phyloP scores from a whole-genome alignment of 2,329 filamentous ascomycete species.

The Colletotrichum acutatum region DNA sequence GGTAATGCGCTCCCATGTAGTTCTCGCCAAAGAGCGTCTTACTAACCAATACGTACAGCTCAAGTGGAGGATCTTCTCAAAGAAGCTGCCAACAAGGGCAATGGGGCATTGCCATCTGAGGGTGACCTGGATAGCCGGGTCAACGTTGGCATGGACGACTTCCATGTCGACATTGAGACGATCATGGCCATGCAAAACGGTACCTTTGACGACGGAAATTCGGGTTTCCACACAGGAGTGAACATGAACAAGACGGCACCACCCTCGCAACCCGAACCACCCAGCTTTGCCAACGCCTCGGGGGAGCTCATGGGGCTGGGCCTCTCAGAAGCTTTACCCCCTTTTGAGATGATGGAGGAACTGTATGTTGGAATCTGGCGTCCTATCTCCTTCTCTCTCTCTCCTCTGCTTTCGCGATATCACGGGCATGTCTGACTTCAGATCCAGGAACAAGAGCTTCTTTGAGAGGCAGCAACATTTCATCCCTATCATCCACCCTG shows the following conservation, averaged over 20 bases:
- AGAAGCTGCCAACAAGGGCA: conserved; percentile 57
- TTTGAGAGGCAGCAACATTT: conserved; percentile 80
- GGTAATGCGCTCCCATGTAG: conserved; percentile 63
- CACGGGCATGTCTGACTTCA: conserved; percentile 19
- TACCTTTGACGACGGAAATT: conserved; percentile 1
- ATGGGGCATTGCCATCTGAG: not conserved
- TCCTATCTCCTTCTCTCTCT: no score
- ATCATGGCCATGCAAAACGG: conserved; percentile 35
- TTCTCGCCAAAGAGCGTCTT: not conserved
- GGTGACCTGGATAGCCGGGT: conserved; percentile 29
- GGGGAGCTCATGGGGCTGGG: conserved; percentile 77
- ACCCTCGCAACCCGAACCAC: not conserved
- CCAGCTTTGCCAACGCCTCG: conserved; percentile 7
- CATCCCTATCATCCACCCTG: conserved; percentile 81
- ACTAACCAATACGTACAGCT: conserved; percentile 56
- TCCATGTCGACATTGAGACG: conserved; percentile 31
- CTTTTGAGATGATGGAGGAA: conserved; percentile 83
- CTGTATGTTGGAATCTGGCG: conserved; percentile 65
- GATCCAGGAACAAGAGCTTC: conserved; percentile 73
- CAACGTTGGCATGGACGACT: conserved; percentile 40
- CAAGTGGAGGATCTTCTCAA: conserved; percentile 86
- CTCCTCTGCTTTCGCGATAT: not conserved
- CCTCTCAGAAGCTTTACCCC: conserved; percentile 83
- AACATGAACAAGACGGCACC: not conserved
- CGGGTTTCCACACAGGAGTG: not conserved